Evolutionary conservation across 1,139 yeast species (phyloP).

Genomic region (Zygoascus sp.): DNA sequence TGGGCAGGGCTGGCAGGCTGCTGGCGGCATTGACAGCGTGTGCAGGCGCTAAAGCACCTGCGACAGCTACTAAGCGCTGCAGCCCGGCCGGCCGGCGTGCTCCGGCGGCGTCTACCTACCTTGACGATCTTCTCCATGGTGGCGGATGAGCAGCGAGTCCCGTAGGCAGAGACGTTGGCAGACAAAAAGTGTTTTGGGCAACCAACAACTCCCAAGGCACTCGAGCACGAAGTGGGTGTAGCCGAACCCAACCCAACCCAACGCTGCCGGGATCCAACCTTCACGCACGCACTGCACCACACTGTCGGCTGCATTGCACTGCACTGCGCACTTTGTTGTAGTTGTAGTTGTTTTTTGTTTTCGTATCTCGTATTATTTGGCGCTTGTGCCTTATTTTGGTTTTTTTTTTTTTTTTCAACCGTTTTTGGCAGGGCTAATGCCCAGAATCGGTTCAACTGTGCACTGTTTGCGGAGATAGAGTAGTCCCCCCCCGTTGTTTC

Average conservation of each 20-base stretch:
- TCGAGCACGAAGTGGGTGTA: not conserved
- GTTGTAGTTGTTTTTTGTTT: too few species aligned
- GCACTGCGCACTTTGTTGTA: too few species aligned
- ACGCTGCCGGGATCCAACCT: too few species aligned
- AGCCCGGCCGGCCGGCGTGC: too few species aligned
- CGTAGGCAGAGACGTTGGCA: not conserved
- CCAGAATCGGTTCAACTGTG: too few species aligned
- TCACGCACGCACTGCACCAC: too few species aligned
- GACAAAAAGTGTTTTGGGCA: not conserved
- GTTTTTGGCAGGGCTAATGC: not conserved
- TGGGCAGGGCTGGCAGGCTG: not conserved
- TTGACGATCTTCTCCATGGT: slow-evolving; percentile 50
- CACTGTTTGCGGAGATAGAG: too few species aligned
- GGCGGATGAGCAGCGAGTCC: slow-evolving; percentile 4
- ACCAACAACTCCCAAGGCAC: not conserved
- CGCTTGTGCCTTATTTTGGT: too few species aligned
- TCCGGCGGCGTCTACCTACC: slow-evolving; percentile 32
- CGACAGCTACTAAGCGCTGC: not conserved
- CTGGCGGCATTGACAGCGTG: too few species aligned
- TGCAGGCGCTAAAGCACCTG: not conserved
- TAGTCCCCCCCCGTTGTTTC: too few species aligned
- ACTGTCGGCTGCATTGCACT: too few species aligned
- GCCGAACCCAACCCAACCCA: not conserved
- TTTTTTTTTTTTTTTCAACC: not conserved
- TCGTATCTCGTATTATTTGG: too few species aligned